Base-by-base conservation (phyloP, 2,329 filamentous ascomycete species). In the Talaromyces pinophilus region DNA sequence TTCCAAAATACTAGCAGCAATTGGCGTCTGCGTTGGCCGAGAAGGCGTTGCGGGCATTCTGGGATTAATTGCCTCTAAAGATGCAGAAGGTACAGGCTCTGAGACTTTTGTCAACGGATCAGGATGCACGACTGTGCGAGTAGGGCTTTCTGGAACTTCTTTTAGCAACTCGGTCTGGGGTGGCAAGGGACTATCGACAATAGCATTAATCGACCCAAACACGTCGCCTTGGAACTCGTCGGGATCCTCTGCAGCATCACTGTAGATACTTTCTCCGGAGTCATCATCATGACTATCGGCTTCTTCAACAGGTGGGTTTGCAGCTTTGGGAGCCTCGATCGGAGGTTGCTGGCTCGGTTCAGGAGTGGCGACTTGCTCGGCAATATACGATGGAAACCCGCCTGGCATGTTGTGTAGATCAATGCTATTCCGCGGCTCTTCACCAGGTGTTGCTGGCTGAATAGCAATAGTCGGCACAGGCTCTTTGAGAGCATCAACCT, bases 331-430 rank as follows among this genome's bases (percentile, higher is more conserved):
- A n/a, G 62, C n/a, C 44, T 67, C 48, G 6, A 33, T 46, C 13
- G 50, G 40, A 38, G 22, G 62, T 52, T 70, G 25, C 40, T 30
- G 52, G 19, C 5, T 60, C 25, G 25, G 30, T 60, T 15, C 48
- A 38, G 62, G 69, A 11, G 67, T 59, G 38, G 67, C 69, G 7
- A 69, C 66, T 35, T 76, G 73, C 25, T 75, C 70, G 10, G 69
- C 70, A 5, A 73, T 69, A 17, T 70, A 69, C 0, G 86, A 86
- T 0, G 86, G 86, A 68, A 88, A 91, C 0, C 82, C 83, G 7
- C 88, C 88, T 8, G 89, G 88, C 67, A 69, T 76, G 64, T 69
- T 70, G 35, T 72, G 69, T 63, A 57, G 59, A 15, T 74, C 70
- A 54, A 74, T 61, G 25, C 66, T 72, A 25, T 67, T 62, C 10